phyloP scores from a whole-genome alignment of 257 asterid species.

The Verbena officinalis region DNA sequence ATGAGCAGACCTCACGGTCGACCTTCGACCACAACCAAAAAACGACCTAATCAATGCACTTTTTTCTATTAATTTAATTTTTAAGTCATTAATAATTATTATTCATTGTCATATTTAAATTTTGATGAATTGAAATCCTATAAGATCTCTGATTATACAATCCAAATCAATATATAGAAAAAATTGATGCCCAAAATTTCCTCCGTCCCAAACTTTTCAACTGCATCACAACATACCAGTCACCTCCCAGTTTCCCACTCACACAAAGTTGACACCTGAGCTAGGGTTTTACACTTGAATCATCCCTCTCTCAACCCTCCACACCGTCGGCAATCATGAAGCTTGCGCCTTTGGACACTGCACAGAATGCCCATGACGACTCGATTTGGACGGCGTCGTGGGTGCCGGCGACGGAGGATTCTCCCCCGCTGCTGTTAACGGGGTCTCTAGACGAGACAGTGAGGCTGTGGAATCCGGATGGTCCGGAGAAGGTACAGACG shows the following conservation, averaged over 20 bases:
- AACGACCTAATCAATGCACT: no score
- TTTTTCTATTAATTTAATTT: no score
- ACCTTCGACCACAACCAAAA: no score
- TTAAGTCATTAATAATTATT: no score
- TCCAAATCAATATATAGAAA: no score
- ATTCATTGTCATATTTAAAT: no score
- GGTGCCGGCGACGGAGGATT: conserved; percentile 67
- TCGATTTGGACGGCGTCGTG: conserved; percentile 95
- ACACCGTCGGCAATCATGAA: conserved; percentile 47
- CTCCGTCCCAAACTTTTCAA: not conserved
- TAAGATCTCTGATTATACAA: no score
- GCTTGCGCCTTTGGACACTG: conserved; percentile 66
- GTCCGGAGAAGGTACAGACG: conserved; percentile 50
- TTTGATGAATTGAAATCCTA: no score
- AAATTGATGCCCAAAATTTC: no score
- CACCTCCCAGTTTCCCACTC: not conserved
- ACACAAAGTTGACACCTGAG: conserved; percentile 20
- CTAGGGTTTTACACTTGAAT: conserved; percentile 40
- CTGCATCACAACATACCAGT: not conserved
- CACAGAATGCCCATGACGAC: conserved; percentile 86
- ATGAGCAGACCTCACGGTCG: no score
- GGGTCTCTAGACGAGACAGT: conserved; percentile 97
- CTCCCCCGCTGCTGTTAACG: conserved; percentile 68
- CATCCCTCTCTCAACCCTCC: not conserved
- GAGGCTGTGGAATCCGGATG: conserved; percentile 75